Evolutionary conservation across 768 basidiomycete genomes (phyloP).

Genomic region (Saitozyma sp.): DNA sequence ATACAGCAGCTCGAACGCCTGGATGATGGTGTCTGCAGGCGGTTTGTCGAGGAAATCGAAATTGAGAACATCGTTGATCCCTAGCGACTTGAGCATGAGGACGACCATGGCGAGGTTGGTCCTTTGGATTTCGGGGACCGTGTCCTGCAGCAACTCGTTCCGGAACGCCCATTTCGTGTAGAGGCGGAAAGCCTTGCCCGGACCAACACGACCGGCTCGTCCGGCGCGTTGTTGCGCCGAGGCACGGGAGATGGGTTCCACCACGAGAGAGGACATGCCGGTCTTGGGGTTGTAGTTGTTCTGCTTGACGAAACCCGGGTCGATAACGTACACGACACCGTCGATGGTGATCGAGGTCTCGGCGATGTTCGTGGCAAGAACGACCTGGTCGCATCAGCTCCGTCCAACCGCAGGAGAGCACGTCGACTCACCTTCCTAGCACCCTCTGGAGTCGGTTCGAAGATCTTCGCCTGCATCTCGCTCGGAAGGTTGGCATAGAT

Average conservation of each 20-base stretch:
- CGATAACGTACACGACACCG: slow-evolving; percentile 98
- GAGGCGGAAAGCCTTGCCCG: slow-evolving; percentile 96
- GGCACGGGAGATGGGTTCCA: slow-evolving; percentile 95
- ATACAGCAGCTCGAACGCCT: slow-evolving; percentile 88
- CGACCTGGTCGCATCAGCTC: slow-evolving; percentile 58
- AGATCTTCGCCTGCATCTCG: slow-evolving; percentile 99
- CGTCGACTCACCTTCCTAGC: slow-evolving; percentile 67
- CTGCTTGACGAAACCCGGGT: slow-evolving; percentile 98
- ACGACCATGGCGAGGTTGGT: slow-evolving; percentile 97
- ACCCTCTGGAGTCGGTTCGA: slow-evolving; percentile 95
- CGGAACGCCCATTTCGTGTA: slow-evolving; percentile 98
- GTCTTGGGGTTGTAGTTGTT: slow-evolving; percentile 98
- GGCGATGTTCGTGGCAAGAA: slow-evolving; percentile 98
- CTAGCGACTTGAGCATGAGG: slow-evolving; percentile 88
- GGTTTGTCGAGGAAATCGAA: slow-evolving; percentile 99
- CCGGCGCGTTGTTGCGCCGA: slow-evolving; percentile 97
- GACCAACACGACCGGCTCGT: slow-evolving; percentile 94
- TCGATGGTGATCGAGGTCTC: slow-evolving; percentile 99
- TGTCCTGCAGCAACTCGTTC: slow-evolving; percentile 95
- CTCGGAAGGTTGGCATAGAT: slow-evolving; percentile 99
- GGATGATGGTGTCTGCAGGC: slow-evolving; percentile 94
- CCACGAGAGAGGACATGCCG: slow-evolving; percentile 94
- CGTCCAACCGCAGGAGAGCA: background rate
- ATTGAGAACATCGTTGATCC: slow-evolving; percentile 96
- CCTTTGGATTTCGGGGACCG: slow-evolving; percentile 97